A percentile compares a stretch with the other conserved stretches of the same genome.
Conservation (phyloP, 257 asterid genomes). For the Petunia axillaris region DNA sequence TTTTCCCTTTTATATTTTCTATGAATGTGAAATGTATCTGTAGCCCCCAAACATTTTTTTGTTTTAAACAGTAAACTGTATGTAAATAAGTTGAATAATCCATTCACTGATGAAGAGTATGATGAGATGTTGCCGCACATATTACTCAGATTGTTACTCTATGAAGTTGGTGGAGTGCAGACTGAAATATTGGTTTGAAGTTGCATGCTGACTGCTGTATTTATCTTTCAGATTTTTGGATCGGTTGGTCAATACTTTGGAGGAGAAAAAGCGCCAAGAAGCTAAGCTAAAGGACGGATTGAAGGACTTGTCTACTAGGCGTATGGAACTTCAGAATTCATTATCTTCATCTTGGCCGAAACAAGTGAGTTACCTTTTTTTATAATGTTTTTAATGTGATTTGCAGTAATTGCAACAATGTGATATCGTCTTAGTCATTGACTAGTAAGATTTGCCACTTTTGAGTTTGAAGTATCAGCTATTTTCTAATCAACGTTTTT, state of each 20-base stretch:
- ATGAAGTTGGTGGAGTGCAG: conserved; percentile 1
- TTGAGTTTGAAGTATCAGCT: not conserved
- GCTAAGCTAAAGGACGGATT: conserved; percentile 78
- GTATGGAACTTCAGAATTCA: conserved; percentile 92
- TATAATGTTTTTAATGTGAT: not conserved
- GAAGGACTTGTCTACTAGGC: conserved; percentile 71
- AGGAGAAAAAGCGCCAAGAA: conserved; percentile 92
- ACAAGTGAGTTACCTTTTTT: conserved; percentile 61
- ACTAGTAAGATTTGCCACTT: conserved; percentile 8
- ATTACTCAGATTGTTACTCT: not conserved
- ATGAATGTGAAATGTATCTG: not conserved
- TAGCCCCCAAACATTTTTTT: not conserved
- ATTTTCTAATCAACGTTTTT: not conserved
- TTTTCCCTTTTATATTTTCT: not conserved
- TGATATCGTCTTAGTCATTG: conserved; percentile 22
- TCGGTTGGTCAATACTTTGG: conserved; percentile 81
- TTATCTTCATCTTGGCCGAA: conserved; percentile 95
- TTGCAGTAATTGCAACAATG: conserved; percentile 5
- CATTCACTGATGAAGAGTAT: not conserved
- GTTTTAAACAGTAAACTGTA: not conserved
- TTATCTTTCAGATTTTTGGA: conserved; percentile 75
- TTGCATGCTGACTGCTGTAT: conserved; percentile 24
- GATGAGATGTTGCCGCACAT: not conserved
- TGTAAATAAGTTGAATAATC: not conserved
- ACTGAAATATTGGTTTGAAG: conserved; percentile 9